Evolutionary conservation across 768 basidiomycete genomes (phyloP), one percentile per base, ranked within the genome.

Genomic region (Tricholoma matsutake): DNA sequence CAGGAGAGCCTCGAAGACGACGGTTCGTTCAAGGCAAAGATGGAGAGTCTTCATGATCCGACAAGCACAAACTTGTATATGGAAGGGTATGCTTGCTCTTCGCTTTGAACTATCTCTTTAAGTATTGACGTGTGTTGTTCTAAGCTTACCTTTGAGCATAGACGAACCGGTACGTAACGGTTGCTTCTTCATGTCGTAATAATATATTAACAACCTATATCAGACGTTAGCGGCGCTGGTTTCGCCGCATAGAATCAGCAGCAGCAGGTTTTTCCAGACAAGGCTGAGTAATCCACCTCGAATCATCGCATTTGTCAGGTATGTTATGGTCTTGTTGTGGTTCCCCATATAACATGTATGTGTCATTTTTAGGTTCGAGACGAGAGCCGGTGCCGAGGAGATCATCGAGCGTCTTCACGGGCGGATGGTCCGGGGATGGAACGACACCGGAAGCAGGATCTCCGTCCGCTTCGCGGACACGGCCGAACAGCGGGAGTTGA

Each of bases 251-350:
- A 75, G 80, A 54, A 91, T 93, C 64, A 86, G 83, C 70, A 89
- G 88, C 67, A 88, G 84, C 64, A 80, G 91, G 16, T 89, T 91
- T 71, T 93, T 93, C 71, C 88, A 88, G 71, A 92, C 90, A 9
- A 82, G 87, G 63, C 71, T 92, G 22, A 90, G 88, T 62, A 83
- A 85, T 59, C 90, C 90, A 1, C 88, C 89, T 18, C 78, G 89
- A 60, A 89, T 91, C 63, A 92, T 92, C 58, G 91, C 89, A 0
- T 92, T 92, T 66, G 89, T 92, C 43, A 81, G 91, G 91, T 89
- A 64, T 20, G 82, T 71, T 52, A 13, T 41, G 9, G 37, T 3
- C 31, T 29, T 35, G 25, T 18, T 31, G 13, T 39, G 4, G 56
- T 58, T 54, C 57, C 56, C 14, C 20, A 54, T 58, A 35, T 57